phyloP scores from a whole-genome alignment of 1,284 basidiomycete species.

The Fistulinella staudtii region DNA sequence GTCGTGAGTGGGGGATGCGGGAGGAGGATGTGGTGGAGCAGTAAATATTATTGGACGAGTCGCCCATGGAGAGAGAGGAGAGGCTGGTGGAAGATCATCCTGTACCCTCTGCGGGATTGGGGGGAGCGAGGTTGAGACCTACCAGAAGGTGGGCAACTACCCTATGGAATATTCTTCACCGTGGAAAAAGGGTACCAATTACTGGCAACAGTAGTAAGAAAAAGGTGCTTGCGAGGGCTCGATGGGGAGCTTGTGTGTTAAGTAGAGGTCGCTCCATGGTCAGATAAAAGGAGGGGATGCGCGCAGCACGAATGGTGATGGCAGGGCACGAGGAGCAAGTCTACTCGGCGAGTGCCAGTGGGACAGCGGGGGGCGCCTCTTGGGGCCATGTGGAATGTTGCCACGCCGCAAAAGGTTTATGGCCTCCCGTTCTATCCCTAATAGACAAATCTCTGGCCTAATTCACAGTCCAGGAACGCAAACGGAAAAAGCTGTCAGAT shows the following conservation, averaged over 20 bases:
- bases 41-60: conserved; percentile 17
- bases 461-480: conserved; percentile 34
- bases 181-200: conserved; percentile 33
- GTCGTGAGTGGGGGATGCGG: conserved; percentile 11
- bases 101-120: conserved; percentile 11
- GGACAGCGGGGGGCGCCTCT: conserved; percentile 15
- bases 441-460: conserved; percentile 25
- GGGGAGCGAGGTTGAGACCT: conserved; percentile 14
- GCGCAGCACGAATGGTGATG: not conserved
- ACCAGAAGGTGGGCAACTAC: conserved; percentile 18
- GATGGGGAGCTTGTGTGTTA: too few relatives aligned
- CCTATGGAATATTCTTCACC: conserved; percentile 25
- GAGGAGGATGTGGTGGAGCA: conserved; percentile 12
- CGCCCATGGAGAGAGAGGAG: conserved; percentile 18
- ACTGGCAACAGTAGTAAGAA: too few relatives aligned
- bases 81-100: conserved; percentile 22
- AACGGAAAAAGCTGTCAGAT: conserved; percentile 24
- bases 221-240: too few relatives aligned
- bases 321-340: not conserved
- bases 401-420: conserved; percentile 24
- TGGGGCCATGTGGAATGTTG: conserved; percentile 19
- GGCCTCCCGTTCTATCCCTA: conserved; percentile 29
- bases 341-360: not conserved
- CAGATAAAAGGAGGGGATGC: too few relatives aligned
- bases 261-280: too few relatives aligned